phyloP scores from a whole-genome alignment of 192 early-diverging fungal species.

The Lobulomyces angularis region DNA sequence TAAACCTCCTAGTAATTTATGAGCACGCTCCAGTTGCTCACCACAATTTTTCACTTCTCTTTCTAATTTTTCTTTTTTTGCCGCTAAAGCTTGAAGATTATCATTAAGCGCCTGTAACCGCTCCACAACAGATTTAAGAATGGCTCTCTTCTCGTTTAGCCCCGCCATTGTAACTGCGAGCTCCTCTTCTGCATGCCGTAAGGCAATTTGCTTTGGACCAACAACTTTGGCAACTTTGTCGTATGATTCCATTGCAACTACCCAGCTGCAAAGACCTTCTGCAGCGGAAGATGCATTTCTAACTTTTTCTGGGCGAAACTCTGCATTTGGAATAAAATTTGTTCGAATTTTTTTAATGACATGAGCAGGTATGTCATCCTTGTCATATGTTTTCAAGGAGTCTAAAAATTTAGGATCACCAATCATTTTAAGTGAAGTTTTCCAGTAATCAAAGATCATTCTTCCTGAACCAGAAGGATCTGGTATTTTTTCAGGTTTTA shows the following conservation, averaged over 20 bases:
- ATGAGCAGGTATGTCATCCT: slow-evolving; percentile 44
- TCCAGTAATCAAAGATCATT: slow-evolving; percentile 57
- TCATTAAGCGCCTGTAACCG: slow-evolving; percentile 39
- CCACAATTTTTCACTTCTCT: slow-evolving; percentile 46
- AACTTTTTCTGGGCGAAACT: slow-evolving; percentile 54
- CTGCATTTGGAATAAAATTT: slow-evolving; percentile 44
- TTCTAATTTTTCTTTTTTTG: slow-evolving; percentile 40
- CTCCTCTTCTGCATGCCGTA: slow-evolving; percentile 40
- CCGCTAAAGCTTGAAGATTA: slow-evolving; percentile 30
- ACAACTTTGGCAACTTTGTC: slow-evolving; percentile 49
- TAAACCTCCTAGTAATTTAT: slow-evolving; percentile 42
- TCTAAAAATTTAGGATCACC: slow-evolving; percentile 44
- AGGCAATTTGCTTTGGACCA: slow-evolving; percentile 44
- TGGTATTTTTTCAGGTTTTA: slow-evolving; percentile 49
- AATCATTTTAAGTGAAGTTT: slow-evolving; percentile 42
- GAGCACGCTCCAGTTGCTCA: slow-evolving; percentile 45
- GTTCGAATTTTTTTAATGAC: slow-evolving; percentile 47
- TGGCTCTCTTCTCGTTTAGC: slow-evolving; percentile 39
- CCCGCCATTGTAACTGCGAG: slow-evolving; percentile 42
- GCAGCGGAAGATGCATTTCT: slow-evolving; percentile 50
- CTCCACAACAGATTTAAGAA: slow-evolving; percentile 39
- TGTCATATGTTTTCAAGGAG: slow-evolving; percentile 41
- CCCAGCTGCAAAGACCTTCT: slow-evolving; percentile 50
- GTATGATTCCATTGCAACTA: slow-evolving; percentile 51
- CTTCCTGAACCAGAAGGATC: slow-evolving; percentile 48